These are phyloP conservation scores for Colletotrichum eremochloae DNA, from an alignment of 2,329 filamentous ascomycete species.

Conservation along the genomic window DNA sequence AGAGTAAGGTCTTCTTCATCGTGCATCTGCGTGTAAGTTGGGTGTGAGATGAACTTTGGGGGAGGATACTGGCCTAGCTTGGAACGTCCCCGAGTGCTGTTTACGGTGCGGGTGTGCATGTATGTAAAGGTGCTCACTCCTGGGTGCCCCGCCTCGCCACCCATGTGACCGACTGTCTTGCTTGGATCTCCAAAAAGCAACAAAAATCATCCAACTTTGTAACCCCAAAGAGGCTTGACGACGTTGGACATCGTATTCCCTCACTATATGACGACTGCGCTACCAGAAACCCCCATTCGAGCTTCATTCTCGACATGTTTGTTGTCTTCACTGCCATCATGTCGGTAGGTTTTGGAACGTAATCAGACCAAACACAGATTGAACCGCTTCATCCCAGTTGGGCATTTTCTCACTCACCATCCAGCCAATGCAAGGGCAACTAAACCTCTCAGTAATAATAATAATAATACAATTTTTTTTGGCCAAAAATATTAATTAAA, in stretches of 20 bases:
- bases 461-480: not conserved
- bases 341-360: not conserved
- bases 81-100: constrained; percentile 15
- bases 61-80: constrained; percentile 11
- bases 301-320: not conserved
- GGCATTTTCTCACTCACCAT: not conserved
- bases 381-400: not conserved
- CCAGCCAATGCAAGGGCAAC: not conserved
- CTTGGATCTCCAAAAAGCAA: constrained; percentile 7
- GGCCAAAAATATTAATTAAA: no score
- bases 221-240: not conserved
- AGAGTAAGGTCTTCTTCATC: constrained; percentile 83
- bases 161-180: constrained; percentile 31
- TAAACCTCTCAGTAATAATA: not conserved
- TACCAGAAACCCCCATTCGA: not conserved
- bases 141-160: constrained; percentile 29
- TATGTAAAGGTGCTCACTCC: no score
- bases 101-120: constrained; percentile 11
- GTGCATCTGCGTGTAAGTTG: constrained; percentile 53
- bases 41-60: constrained; percentile 7
- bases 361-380: not conserved
- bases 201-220: not conserved
- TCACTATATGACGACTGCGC: not conserved
- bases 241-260: not conserved
- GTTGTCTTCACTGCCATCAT: not conserved